Evolutionary conservation across 495 filamentous ascomycete species (phyloP).

Genomic region (Immersiella caudata): DNA sequence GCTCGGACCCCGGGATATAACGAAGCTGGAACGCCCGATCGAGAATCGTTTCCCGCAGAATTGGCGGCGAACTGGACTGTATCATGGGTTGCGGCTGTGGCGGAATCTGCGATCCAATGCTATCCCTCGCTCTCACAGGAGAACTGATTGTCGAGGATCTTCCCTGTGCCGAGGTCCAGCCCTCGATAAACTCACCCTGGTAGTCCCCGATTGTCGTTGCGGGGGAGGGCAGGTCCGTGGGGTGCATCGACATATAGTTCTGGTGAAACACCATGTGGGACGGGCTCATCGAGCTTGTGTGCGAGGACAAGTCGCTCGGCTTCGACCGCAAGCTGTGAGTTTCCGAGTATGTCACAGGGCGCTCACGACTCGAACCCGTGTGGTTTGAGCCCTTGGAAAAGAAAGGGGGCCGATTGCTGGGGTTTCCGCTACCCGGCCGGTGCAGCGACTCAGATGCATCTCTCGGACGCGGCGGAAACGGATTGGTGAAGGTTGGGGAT

Average conservation of each 20-base stretch:
- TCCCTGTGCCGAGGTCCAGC: slow-evolving; percentile 60
- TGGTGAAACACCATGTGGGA: slow-evolving; percentile 40
- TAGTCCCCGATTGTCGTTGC: slow-evolving; percentile 54
- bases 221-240: slow-evolving; percentile 56
- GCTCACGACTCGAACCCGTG: slow-evolving; percentile 43
- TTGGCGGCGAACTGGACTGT: slow-evolving; percentile 44
- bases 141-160: slow-evolving; percentile 56
- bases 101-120: slow-evolving; percentile 45
- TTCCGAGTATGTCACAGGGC: slow-evolving; percentile 45
- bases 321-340: slow-evolving; percentile 57
- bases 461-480: slow-evolving; percentile 42
- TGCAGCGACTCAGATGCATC: slow-evolving; percentile 37
- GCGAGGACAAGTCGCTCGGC: slow-evolving; percentile 57
- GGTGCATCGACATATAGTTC: slow-evolving; percentile 46
- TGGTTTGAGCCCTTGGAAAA: slow-evolving; percentile 42
- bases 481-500: slow-evolving; percentile 50
- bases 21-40: slow-evolving; percentile 62
- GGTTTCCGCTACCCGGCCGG: slow-evolving; percentile 25
- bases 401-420: slow-evolving; percentile 35
- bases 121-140: slow-evolving; percentile 46
- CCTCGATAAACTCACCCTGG: slow-evolving; percentile 58
- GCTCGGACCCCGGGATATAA: slow-evolving; percentile 55
- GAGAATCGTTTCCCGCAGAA: slow-evolving; percentile 59
- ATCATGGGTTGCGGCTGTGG: slow-evolving; percentile 37
- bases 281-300: slow-evolving; percentile 50